Conservation (phyloP, 495 filamentous ascomycete genomes). For the Aspergillus steynii region DNA sequence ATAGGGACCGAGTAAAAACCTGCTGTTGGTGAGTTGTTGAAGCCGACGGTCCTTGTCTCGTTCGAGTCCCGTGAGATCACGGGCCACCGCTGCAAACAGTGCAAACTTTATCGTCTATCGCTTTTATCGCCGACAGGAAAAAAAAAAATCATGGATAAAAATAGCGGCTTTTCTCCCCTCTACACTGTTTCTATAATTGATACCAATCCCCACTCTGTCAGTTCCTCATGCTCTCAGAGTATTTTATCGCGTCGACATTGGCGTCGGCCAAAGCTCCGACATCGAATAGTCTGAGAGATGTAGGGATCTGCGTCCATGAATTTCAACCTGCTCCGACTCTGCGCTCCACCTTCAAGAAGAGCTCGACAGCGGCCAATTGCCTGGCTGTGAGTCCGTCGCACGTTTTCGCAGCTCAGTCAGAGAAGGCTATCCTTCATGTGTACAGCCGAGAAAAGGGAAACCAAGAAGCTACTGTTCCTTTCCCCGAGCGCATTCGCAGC, state of each 20-base stretch:
- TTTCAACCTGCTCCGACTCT: conserved; percentile 71
- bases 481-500: conserved; percentile 80
- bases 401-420: conserved; percentile 85
- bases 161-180: not conserved
- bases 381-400: conserved; percentile 81
- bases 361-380: conserved; percentile 73
- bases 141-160: conserved; percentile 28
- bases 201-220: conserved; percentile 18
- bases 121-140: conserved; percentile 24
- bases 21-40: not conserved
- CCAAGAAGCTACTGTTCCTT: conserved; percentile 82
- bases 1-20: not conserved
- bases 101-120: conserved; percentile 42
- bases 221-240: conserved; percentile 72
- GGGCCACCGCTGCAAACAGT: conserved; percentile 34
- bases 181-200: not conserved
- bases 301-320: conserved; percentile 81
- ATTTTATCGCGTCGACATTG: conserved; percentile 73
- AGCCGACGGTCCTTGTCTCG: conserved; percentile 7
- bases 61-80: not conserved
- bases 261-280: conserved; percentile 63
- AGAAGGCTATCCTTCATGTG: conserved; percentile 89
- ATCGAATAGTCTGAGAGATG: conserved; percentile 69
- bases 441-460: conserved; percentile 81
- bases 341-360: conserved; percentile 87